These are phyloP conservation scores for Cladosporium sp. DNA, from an alignment of 2,329 filamentous ascomycete species.

Conservation along the genomic window DNA sequence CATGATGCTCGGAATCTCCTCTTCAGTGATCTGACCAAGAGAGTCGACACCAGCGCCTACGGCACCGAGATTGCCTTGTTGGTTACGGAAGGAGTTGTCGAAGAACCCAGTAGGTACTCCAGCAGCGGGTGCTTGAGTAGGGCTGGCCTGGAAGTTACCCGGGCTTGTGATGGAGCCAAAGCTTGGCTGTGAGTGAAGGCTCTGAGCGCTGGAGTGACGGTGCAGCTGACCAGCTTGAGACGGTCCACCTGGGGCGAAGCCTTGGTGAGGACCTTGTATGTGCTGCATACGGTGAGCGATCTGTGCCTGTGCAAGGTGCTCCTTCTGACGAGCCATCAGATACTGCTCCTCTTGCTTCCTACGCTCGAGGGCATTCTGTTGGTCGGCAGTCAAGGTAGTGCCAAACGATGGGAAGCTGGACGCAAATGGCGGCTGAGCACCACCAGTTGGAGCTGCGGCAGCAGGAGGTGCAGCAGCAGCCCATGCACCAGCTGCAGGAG, in stretches of 20 bases:
- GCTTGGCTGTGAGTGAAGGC: conserved; percentile 93
- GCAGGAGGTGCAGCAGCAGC: conserved; percentile 28
- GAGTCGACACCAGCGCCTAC: conserved; percentile 43
- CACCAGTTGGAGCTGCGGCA: conserved; percentile 32
- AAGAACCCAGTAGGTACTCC: conserved; percentile 61
- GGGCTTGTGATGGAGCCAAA: conserved; percentile 94
- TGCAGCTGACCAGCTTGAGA: conserved; percentile 62
- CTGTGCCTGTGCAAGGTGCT: conserved; percentile 85
- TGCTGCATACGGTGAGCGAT: conserved; percentile 69
- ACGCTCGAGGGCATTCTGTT: conserved; percentile 94
- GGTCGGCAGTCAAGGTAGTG: conserved; percentile 90
- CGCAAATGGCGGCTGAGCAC: conserved; percentile 74
- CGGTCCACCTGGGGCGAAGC: conserved; percentile 33
- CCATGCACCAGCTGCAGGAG: conserved; percentile 33
- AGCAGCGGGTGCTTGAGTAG: conserved; percentile 44
- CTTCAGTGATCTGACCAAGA: conserved; percentile 55
- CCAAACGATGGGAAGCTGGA: conserved; percentile 95
- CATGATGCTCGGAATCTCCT: conserved; percentile 64
- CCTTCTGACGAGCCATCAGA: conserved; percentile 91
- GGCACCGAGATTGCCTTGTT: conserved; percentile 40
- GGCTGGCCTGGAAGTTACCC: conserved; percentile 59
- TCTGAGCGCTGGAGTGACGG: conserved; percentile 92
- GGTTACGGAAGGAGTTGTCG: conserved; percentile 52
- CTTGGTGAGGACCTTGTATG: conserved; percentile 49
- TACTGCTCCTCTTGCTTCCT: conserved; percentile 98